Conservation (phyloP, 257 asterid genomes). For the Solanum megistacrolobum region DNA sequence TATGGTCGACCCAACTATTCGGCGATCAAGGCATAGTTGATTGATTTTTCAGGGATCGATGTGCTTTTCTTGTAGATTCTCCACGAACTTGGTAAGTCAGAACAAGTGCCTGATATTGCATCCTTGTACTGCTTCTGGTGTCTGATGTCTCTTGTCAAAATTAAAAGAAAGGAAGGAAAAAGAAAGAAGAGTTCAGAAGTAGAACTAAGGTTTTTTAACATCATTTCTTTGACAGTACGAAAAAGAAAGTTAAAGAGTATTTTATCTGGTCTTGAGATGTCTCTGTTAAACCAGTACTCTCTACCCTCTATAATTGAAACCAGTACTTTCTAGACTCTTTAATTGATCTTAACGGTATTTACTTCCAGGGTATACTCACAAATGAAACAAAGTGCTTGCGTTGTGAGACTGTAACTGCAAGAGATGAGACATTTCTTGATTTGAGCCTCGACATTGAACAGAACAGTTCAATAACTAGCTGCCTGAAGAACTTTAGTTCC, state of each 20-base stretch:
- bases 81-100: background rate
- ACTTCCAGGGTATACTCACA: slow-evolving; percentile 70
- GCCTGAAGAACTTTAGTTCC: slow-evolving; percentile 90
- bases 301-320: background rate
- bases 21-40: background rate
- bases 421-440: slow-evolving; percentile 87
- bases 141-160: background rate
- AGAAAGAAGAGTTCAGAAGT: background rate
- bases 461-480: slow-evolving; percentile 92
- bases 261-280: background rate
- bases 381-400: slow-evolving; percentile 81
- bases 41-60: background rate
- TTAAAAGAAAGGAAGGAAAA: background rate
- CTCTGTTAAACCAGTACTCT: background rate
- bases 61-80: background rate
- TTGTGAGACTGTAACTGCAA: slow-evolving; percentile 92
- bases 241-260: background rate
- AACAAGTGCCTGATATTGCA: background rate
- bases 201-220: background rate
- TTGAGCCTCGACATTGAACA: slow-evolving; percentile 91
- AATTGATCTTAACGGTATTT: background rate
- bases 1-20: background rate
- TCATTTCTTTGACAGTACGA: background rate
- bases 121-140: background rate
- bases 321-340: background rate